Evolutionary conservation across 2,329 filamentous ascomycete genomes (phyloP).

Genomic region (Aureobasidium uvarum): DNA sequence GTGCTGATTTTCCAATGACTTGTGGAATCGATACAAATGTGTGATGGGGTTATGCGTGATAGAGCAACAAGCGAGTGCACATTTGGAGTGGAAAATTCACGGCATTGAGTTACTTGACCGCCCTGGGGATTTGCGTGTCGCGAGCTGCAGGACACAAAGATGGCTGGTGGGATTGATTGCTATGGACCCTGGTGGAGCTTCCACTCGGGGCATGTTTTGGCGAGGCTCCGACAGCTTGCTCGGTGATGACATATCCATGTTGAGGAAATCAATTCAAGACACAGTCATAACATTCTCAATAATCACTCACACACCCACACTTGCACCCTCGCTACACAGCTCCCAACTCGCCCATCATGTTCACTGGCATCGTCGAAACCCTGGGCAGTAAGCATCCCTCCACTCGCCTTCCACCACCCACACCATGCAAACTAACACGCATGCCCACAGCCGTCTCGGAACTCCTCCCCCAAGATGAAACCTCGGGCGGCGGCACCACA

Average conservation of each 20-base stretch:
- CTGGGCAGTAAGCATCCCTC: constrained; percentile 71
- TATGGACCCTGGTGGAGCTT: constrained; percentile 1
- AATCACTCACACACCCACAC: neutral
- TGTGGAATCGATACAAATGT: neutral
- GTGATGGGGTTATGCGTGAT: neutral
- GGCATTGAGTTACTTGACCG: constrained; percentile 1
- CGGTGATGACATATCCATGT: constrained; percentile 17
- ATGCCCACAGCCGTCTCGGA: constrained; percentile 75
- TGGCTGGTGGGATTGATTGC: constrained; percentile 14
- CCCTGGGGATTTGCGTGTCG: neutral
- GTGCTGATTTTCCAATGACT: too few relatives aligned
- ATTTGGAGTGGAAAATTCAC: neutral
- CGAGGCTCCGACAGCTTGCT: neutral
- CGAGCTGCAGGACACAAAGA: neutral
- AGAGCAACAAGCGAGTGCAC: neutral
- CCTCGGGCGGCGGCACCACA: constrained; percentile 76
- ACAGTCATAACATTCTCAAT: neutral
- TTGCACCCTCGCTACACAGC: neutral
- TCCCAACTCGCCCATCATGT: constrained; percentile 61
- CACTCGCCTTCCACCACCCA: neutral
- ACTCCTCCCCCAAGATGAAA: constrained; percentile 75
- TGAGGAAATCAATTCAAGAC: neutral
- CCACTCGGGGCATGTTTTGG: constrained; percentile 13
- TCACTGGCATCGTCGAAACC: constrained; percentile 90
- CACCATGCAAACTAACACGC: constrained; percentile 36